A percentile compares a stretch with the other conserved stretches of the same genome.
Evolutionary conservation across 768 basidiomycete species (phyloP).

Genomic region (Rhodotorula diobovata): DNA sequence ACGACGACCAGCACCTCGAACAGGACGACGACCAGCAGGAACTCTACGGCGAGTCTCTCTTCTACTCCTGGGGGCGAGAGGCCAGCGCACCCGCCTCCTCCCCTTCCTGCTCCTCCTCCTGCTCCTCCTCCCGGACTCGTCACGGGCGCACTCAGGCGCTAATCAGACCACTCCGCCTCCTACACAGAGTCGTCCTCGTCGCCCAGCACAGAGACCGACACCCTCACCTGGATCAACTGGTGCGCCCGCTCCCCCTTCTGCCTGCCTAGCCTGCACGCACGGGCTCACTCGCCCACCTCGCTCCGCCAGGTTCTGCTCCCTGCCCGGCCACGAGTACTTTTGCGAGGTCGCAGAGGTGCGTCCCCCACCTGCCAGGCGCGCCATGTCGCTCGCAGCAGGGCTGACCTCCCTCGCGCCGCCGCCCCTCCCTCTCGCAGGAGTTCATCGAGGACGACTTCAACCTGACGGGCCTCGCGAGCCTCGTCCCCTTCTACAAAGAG

Average conservation of each 20-base stretch:
- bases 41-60: conserved; percentile 23
- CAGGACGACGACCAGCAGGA: conserved; percentile 42
- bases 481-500: conserved; percentile 99
- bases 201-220: conserved; percentile 38
- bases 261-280: neutral
- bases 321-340: conserved; percentile 54
- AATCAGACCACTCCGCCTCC: neutral
- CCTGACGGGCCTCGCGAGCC: conserved; percentile 84
- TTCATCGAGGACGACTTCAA: conserved; percentile 99
- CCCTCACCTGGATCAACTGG: conserved; percentile 71
- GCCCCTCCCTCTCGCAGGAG: conserved; percentile 51
- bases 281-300: neutral
- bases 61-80: no score
- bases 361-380: neutral
- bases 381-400: neutral
- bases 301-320: conserved; percentile 69
- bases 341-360: conserved; percentile 41
- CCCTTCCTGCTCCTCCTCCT: neutral
- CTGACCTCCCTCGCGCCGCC: neutral
- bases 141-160: neutral
- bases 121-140: neutral
- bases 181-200: conserved; percentile 25
- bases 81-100: no score
- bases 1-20: conserved; percentile 19
- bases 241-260: neutral